Base-by-base conservation (phyloP, 345 rosid genomes). In the Toxicodendron radicans region DNA sequence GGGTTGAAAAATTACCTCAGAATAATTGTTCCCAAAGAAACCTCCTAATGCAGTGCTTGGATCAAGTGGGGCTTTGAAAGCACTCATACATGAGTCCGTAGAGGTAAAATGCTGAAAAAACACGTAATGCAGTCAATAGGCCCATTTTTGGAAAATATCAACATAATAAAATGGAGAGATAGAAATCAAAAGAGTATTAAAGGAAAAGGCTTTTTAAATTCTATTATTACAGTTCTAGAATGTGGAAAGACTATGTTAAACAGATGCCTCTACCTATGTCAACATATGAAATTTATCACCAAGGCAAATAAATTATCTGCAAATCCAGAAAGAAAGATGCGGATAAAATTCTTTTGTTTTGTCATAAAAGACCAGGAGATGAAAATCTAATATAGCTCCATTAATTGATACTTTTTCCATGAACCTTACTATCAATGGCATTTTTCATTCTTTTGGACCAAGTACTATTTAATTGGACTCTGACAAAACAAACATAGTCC, bases 1-100 rank as follows among this genome's bases (percentile, higher is more conserved):
- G 66, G 41, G 64, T 52, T 45, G 68, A 57, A 80, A 69, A 66
- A 62, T 64, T 84, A 93, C 99, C 98, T 95, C 94, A 46, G 87
- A 87, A 68, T 84, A 95, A 85, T 84, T 91, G 84, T 83, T 95
- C 80, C 97, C 94, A 54, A 87, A 80, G 81, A 92, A 92, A 77
- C 99, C 99, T 84, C 99, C 99, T 77, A 95, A 73, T 65, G 91
- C 89, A 73, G 97, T 91, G 80, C 87, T 91, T 83, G 99, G 99
- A 86, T 95, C 98, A 66, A 95, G 91, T 17, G 99, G 99, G 49
- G 88, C 99, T 82, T 95, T 95, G 81, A 91, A 95, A 60, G 99
- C 97, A 79, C 99, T 91, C 91, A 88, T 74, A 80, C 99, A 95
- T 68, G 85, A 60, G 13, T 92, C 99, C 64, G 97, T 85, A 66